phyloP scores from a whole-genome alignment of 768 basidiomycete genomes.

The Phlebiopsis flavidoalba region DNA sequence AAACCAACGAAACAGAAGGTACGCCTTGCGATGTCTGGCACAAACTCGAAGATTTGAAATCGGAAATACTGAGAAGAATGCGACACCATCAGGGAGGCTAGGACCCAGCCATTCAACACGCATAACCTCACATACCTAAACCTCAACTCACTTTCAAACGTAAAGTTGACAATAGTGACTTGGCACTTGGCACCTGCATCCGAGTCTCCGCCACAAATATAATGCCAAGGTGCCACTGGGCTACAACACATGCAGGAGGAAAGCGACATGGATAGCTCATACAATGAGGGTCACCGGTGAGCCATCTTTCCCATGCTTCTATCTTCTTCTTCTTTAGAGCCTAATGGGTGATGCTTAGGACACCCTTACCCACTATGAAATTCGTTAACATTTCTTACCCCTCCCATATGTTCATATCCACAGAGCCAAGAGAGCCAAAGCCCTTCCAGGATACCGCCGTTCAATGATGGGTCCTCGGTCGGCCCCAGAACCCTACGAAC shows the following conservation, averaged over 20 bases:
- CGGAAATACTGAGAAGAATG: slow-evolving; percentile 4
- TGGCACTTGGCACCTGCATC: slow-evolving; percentile 56
- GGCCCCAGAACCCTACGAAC: slow-evolving; percentile 47
- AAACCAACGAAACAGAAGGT: slow-evolving; percentile 27
- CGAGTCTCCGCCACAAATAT: slow-evolving; percentile 69
- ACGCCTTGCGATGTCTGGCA: not conserved
- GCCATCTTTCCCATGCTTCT: slow-evolving; percentile 7
- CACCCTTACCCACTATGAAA: slow-evolving; percentile 87
- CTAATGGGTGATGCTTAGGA: slow-evolving; percentile 10
- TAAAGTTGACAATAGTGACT: slow-evolving; percentile 51
- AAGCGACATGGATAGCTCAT: slow-evolving; percentile 15
- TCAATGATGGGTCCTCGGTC: slow-evolving; percentile 76
- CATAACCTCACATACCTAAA: slow-evolving; percentile 68
- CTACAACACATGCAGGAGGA: slow-evolving; percentile 41
- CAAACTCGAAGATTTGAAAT: not conserved
- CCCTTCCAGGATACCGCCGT: slow-evolving; percentile 63
- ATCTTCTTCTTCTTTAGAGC: not conserved
- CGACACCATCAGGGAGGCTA: slow-evolving; percentile 35
- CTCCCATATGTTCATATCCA: slow-evolving; percentile 51
- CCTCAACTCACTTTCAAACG: slow-evolving; percentile 75
- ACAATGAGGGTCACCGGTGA: slow-evolving; percentile 26
- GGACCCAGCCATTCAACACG: slow-evolving; percentile 67
- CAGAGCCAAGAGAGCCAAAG: slow-evolving; percentile 46
- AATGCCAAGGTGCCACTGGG: slow-evolving; percentile 84
- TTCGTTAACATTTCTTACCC: slow-evolving; percentile 68